phyloP scores from a whole-genome alignment of 2,329 filamentous ascomycete species.

The Fusarium kyushuense region DNA sequence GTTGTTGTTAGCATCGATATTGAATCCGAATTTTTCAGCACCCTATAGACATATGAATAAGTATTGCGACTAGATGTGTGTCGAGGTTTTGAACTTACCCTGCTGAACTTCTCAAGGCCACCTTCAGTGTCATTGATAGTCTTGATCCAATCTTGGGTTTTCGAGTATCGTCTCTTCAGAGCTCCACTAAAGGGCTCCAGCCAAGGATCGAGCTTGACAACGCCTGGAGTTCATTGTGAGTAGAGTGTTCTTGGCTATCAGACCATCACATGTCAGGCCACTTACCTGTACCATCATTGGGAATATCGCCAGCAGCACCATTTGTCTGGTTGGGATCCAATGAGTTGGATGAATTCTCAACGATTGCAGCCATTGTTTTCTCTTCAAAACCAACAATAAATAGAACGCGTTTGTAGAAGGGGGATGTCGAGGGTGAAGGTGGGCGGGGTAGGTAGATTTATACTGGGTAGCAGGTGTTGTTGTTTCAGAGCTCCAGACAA shows the following conservation, averaged over 20 bases:
- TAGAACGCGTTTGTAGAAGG: slow-evolving; percentile 33
- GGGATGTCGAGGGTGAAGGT: slow-evolving; percentile 39
- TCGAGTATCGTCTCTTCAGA: slow-evolving; percentile 80
- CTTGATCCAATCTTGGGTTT: slow-evolving; percentile 88
- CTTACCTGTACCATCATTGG: slow-evolving; percentile 79
- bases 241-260: slow-evolving; percentile 31
- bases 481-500: slow-evolving; percentile 41
- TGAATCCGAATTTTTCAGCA: slow-evolving; percentile 87
- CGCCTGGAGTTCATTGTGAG: slow-evolving; percentile 67
- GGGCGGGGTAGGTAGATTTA: slow-evolving; percentile 35
- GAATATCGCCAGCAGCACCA: slow-evolving; percentile 62
- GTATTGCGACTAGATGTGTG: not conserved
- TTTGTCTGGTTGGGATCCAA: slow-evolving; percentile 53
- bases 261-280: slow-evolving; percentile 41
- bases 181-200: slow-evolving; percentile 85
- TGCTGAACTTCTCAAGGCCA: slow-evolving; percentile 90
- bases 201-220: slow-evolving; percentile 89
- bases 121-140: slow-evolving; percentile 86
- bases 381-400: slow-evolving; percentile 10
- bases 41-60: slow-evolving; percentile 66
- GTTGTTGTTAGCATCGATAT: slow-evolving; percentile 82
- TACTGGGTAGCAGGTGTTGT: slow-evolving; percentile 36
- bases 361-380: slow-evolving; percentile 52
- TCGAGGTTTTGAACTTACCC: slow-evolving; percentile 61
- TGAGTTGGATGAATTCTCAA: slow-evolving; percentile 59